phyloP scores from a whole-genome alignment of 164 flowering plant species.

The Nelumbo lutea region DNA sequence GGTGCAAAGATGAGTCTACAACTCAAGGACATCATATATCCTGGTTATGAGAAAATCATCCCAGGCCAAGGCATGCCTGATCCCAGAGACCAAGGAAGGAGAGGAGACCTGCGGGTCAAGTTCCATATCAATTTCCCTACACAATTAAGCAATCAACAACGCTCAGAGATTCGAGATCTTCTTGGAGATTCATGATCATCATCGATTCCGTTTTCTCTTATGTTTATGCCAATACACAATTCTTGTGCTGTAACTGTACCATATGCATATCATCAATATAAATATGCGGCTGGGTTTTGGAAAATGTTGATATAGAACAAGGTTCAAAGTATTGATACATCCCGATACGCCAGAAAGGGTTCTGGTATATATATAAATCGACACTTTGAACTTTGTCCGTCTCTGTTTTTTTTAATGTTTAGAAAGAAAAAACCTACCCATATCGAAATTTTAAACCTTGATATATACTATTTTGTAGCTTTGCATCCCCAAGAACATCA shows the following conservation, averaged over 20 bases:
- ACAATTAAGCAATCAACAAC: constrained; percentile 40
- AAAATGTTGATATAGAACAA: too few relatives aligned
- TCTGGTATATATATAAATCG: too few relatives aligned
- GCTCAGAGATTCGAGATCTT: constrained; percentile 33
- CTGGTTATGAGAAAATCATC: constrained; percentile 58
- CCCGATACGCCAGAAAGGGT: too few relatives aligned
- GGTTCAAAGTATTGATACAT: too few relatives aligned
- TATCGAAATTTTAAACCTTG: too few relatives aligned
- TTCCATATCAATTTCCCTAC: constrained; percentile 52
- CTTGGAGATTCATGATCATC: constrained; percentile 39
- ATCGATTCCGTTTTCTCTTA: neutral
- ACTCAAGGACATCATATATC: constrained; percentile 48
- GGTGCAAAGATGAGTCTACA: constrained; percentile 45
- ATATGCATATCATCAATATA: constrained; percentile 3
- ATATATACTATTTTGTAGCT: too few relatives aligned
- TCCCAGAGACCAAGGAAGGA: constrained; percentile 32
- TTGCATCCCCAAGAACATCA: too few relatives aligned
- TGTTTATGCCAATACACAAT: neutral
- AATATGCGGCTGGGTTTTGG: neutral
- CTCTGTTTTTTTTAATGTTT: too few relatives aligned
- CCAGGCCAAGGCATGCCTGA: constrained; percentile 80
- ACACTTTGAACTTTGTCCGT: too few relatives aligned
- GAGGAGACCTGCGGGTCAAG: constrained; percentile 57
- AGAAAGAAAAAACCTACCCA: too few relatives aligned
- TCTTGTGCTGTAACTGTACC: neutral